Evolutionary conservation across 106 monocot species (phyloP).

Genomic region (Dioscorea dumetorum): DNA sequence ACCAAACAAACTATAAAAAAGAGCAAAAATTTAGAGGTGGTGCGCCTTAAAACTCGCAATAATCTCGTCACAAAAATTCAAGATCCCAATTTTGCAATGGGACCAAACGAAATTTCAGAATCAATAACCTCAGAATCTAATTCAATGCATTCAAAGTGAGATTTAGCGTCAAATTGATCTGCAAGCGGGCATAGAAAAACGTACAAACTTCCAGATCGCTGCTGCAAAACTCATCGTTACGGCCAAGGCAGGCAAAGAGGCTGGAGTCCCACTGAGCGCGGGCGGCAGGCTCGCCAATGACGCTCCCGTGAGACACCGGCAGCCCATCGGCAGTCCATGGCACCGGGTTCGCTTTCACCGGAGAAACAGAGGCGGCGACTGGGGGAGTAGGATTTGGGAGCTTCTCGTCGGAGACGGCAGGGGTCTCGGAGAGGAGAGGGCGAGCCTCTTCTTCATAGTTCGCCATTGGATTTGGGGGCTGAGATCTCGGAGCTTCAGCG

Average conservation of each 20-base stretch:
- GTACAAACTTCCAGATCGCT: slow-evolving; percentile 93
- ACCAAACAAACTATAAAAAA: no score
- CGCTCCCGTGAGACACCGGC: slow-evolving; percentile 27
- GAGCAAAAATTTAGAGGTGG: no score
- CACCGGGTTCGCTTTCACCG: background rate
- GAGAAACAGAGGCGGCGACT: background rate
- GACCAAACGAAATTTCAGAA: no score
- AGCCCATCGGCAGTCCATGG: slow-evolving; percentile 49
- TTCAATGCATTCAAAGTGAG: no score
- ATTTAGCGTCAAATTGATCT: no score
- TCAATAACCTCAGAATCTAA: no score
- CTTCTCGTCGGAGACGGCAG: background rate
- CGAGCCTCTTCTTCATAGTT: background rate
- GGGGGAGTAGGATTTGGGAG: background rate
- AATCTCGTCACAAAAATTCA: no score
- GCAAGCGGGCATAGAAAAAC: slow-evolving; percentile 6
- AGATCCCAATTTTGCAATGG: no score
- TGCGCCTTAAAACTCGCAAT: no score
- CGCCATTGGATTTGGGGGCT: background rate
- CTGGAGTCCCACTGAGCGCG: slow-evolving; percentile 60
- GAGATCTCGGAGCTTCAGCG: background rate
- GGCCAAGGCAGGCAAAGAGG: slow-evolving; percentile 63
- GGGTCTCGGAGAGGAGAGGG: background rate
- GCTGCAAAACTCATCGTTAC: slow-evolving; percentile 85
- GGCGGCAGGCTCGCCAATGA: slow-evolving; percentile 30